Conservation (phyloP, 441 rosid genomes). For the Heliophila coronopifolia region DNA sequence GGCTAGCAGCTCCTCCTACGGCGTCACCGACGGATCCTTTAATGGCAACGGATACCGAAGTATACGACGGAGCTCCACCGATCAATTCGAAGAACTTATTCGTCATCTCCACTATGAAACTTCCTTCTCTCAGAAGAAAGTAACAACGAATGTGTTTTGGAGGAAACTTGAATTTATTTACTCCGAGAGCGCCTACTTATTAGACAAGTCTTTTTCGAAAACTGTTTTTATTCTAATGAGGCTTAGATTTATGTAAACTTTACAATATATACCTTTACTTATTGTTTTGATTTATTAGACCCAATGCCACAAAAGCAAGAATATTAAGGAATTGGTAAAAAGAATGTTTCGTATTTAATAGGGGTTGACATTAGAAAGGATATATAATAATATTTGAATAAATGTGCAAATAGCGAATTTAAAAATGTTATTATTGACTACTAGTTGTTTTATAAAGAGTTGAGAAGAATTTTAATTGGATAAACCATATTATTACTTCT, state of each 20-base stretch:
- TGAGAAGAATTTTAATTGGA: background rate
- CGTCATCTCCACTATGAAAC: constrained; percentile 26
- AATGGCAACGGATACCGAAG: constrained; percentile 51
- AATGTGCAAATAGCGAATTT: constrained; percentile 3
- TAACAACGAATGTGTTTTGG: too few relatives aligned
- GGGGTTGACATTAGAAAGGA: constrained; percentile 17
- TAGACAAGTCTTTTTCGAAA: constrained; percentile 5
- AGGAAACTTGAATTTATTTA: too few relatives aligned
- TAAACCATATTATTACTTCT: too few relatives aligned
- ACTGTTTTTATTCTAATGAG: background rate
- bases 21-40: constrained; percentile 41
- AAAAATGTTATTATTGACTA: background rate
- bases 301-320: too few relatives aligned
- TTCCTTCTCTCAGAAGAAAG: too few relatives aligned
- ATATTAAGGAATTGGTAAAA: background rate
- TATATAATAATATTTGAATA: background rate
- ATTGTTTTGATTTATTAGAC: background rate
- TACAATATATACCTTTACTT: background rate
- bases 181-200: constrained; percentile 13
- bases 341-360: background rate
- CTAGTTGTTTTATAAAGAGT: background rate
- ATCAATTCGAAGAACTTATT: constrained; percentile 16
- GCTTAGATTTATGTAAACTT: background rate
- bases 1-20: constrained; percentile 54
- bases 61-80: constrained; percentile 30